Base-by-base conservation (phyloP, 2,329 filamentous ascomycete species). In the Fusarium longipes region DNA sequence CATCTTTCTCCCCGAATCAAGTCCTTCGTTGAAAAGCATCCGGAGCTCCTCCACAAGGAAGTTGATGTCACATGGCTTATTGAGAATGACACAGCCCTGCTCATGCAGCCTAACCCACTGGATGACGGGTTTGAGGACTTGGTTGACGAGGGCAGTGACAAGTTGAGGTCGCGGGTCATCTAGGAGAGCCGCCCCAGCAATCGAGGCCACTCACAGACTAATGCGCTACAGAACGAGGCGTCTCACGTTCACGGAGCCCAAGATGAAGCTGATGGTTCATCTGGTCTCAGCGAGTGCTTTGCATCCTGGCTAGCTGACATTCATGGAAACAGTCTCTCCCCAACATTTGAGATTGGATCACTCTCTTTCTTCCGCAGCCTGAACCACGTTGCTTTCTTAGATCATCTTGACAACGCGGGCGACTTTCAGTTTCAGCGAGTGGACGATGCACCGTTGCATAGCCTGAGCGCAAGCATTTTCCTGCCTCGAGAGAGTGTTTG, bases 331-430 rank as follows among this genome's bases (percentile, higher is more conserved):
- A 81, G 82, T 53, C 80, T 84, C 72, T 83, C 83, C 61, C 81
- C 82, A 11, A 84, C 84, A 59, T 85, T 87, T 57, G 85, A 87
- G 70, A 82, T 87, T 66, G 85, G 83, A 51, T 82, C 80, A 25
- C 74, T 84, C 30, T 72, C 76, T 6, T 85, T 86, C 73, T 86
- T 86, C 72, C 82, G 85, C 36, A 77, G 79, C 57, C 74, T 79
- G 39, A 76, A 80, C 20, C 82, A 86, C 55, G 76, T 78, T 50
- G 76, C 78, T 14, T 84, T 85, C 55, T 83, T 87, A 61, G 73
- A 82, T 27, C 80, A 82, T 68, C 76, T 87, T 14, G 84, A 87
- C 65, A 76, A 73, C 40, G 71, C 78, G 3, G 84, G 83, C 8
- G 81, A 82, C 9, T 83, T 85, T 66, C 82, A 82, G 66, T 82